phyloP scores from a whole-genome alignment of 2,329 filamentous ascomycete species.

The Aspergillus pseudoglaucus region DNA sequence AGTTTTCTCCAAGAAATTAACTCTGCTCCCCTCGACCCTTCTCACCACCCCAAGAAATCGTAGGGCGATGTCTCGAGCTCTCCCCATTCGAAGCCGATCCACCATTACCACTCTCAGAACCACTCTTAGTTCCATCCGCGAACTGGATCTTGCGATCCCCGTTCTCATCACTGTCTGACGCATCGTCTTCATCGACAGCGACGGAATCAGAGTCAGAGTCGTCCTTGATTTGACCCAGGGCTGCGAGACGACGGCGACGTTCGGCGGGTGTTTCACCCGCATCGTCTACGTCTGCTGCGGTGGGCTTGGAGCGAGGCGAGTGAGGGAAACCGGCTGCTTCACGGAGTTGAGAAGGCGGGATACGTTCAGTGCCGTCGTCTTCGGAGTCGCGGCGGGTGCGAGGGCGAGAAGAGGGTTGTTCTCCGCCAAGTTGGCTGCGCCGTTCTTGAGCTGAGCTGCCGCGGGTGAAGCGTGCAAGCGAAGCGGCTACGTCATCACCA shows the following conservation, averaged over 20 bases:
- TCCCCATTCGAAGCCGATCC: slow-evolving; percentile 6
- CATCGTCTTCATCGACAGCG: neutral
- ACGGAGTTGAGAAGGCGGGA: slow-evolving; percentile 33
- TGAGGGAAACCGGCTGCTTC: slow-evolving; percentile 23
- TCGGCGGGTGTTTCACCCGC: slow-evolving; percentile 41
- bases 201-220: slow-evolving; percentile 17
- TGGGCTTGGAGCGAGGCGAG: slow-evolving; percentile 11
- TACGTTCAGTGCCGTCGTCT: slow-evolving; percentile 38
- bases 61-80: slow-evolving; percentile 20
- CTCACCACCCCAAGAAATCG: slow-evolving; percentile 38
- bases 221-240: slow-evolving; percentile 30
- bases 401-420: slow-evolving; percentile 15
- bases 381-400: slow-evolving; percentile 32
- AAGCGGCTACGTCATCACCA: slow-evolving; percentile 31
- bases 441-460: slow-evolving; percentile 34
- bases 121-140: slow-evolving; percentile 24
- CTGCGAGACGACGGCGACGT: slow-evolving; percentile 41
- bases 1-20: neutral
- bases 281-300: slow-evolving; percentile 24
- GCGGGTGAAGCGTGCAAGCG: slow-evolving; percentile 30
- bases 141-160: slow-evolving; percentile 26
- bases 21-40: slow-evolving; percentile 22
- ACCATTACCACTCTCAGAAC: slow-evolving; percentile 13
- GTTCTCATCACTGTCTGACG: slow-evolving; percentile 20
- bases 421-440: slow-evolving; percentile 28